Base-by-base conservation (phyloP, 306 rosid genomes). In the Castanea mollissima region DNA sequence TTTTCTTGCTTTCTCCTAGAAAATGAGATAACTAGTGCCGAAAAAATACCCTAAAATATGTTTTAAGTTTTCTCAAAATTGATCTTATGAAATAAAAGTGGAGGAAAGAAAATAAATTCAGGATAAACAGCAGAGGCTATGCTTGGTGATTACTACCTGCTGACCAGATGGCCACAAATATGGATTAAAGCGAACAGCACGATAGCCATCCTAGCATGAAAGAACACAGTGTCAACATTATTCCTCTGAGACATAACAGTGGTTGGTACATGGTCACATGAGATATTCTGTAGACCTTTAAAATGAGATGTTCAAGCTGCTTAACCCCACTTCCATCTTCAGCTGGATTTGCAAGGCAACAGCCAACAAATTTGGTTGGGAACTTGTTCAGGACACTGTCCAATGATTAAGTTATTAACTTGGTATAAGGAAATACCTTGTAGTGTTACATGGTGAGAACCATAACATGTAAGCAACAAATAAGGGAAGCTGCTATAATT, bases 261-360 rank as follows among this genome's bases (percentile, higher is more conserved):
- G 59, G 69, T 49, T 46, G 59, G 69, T 49, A 44, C 34, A 54
- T 51, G 81, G 44, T 76, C 58, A 44, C 29, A 80, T 18, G 57
- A 59, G 86, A 69, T 77, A 35, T 31, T 76, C 29, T 25, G 49
- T 59, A 75, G 21, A 92, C 98, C 98, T 94, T 74, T 79, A 81
- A 75, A 86, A 92, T 86, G 65, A 89, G 94, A 52, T 87, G 72
- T 81, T 91, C 93, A 81, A 94, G 89, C 80, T 88, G 91, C 88
- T 86, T 77, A 82, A 92, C 71, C 44, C 97, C 98, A 55, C 86
- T 87, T 81, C 94, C 97, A 74, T 92, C 97, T 52, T 81, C 86
- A 21, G 90, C 90, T n/a, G 98, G 98, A 83, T 92, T 89, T 68
- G 97, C 98, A 51, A 94, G 98, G 88, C 98, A 94, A 72, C 97